Base-by-base conservation (phyloP, 2,329 filamentous ascomycete species). In the Cercospora berteroae region DNA sequence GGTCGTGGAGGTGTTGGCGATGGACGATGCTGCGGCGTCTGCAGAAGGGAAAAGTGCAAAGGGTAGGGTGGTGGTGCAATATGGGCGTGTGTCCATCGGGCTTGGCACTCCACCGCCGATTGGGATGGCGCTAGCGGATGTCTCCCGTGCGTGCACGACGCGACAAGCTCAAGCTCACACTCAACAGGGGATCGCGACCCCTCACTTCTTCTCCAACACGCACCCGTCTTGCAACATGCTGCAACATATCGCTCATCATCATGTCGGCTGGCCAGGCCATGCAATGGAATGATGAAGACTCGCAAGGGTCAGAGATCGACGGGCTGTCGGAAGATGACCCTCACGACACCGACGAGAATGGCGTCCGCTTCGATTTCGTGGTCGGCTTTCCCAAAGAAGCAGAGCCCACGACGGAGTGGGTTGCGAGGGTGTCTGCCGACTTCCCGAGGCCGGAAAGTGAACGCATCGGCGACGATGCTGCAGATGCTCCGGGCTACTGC, bases 1-100 rank as follows among this genome's bases (percentile, higher is more conserved):
- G 48, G 52, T 57, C 48, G 48, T 55, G 61, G 61, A 25, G 31
- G 31, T 64, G 50, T 31, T 57, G 25, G 50, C 25, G 61, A 31
- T 64, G 50, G 61, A 57, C 61, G 50, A 36, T 57, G 50, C 50
- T 64, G 61, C 31, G 18, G 61, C 50, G 61, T 64, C 61, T 64
- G 61, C 20, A 48, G 61, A 39, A 27, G 7, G 13, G 25, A 57
- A 48, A 48, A 20, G 23, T 42, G n/a, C 20, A 23, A 16, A 13
- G 59, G 12, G 55, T 3, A 13, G 59, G 12, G 55, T 3, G 16
- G 27, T 57, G 25, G 27, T 58, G 27, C 16, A n/a, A 58, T 33
- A 18, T 36, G 9, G 8, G n/a, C 20, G 29, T 27, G 55, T 58
- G 55, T 13, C 13, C 31, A 5, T 58, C 55, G 55, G 55, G n/a